Conservation (phyloP, 2,329 filamentous ascomycete species). For the Colletotrichum siamense region DNA sequence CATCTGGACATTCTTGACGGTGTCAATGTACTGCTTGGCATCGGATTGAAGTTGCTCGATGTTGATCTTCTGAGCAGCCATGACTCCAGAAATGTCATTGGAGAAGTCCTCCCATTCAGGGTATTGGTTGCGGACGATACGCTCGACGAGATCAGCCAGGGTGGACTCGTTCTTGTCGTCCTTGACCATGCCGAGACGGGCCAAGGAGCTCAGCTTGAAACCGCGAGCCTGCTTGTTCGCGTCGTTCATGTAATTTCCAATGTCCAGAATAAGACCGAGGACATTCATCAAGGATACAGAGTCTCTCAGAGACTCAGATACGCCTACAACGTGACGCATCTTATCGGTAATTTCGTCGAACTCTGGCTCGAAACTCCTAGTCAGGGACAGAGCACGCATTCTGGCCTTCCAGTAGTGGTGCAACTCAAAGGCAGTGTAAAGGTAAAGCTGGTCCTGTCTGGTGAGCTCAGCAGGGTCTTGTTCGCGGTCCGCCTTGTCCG, state of each 20-base stretch:
- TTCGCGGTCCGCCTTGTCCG: slow-evolving; percentile 78
- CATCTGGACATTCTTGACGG: slow-evolving; percentile 90
- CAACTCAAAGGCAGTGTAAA: slow-evolving; percentile 91
- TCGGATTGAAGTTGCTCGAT: slow-evolving; percentile 90
- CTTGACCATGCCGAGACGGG: slow-evolving; percentile 95
- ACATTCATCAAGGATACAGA: slow-evolving; percentile 96
- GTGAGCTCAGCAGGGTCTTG: slow-evolving; percentile 88
- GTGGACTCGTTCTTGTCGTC: slow-evolving; percentile 99
- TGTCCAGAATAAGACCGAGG: slow-evolving; percentile 92
- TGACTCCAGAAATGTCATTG: slow-evolving; percentile 82
- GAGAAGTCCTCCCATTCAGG: slow-evolving; percentile 92
- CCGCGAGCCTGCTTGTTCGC: slow-evolving; percentile 97
- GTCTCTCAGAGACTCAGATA: slow-evolving; percentile 88
- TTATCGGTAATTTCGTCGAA: slow-evolving; percentile 91
- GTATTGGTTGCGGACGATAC: slow-evolving; percentile 95
- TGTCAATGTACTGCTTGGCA: slow-evolving; percentile 91
- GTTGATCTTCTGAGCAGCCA: slow-evolving; percentile 86
- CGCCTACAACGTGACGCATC: slow-evolving; percentile 82
- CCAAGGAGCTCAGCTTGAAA: slow-evolving; percentile 96
- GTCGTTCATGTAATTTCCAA: slow-evolving; percentile 99
- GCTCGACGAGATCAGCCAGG: slow-evolving; percentile 93
- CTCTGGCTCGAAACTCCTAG: slow-evolving; percentile 81
- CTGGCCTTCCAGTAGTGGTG: slow-evolving; percentile 99
- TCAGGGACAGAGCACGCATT: slow-evolving; percentile 89
- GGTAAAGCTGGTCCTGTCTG: slow-evolving; percentile 92